phyloP scores from a whole-genome alignment of 2,329 filamentous ascomycete genomes.

The Verticillium zaregamsianum region DNA sequence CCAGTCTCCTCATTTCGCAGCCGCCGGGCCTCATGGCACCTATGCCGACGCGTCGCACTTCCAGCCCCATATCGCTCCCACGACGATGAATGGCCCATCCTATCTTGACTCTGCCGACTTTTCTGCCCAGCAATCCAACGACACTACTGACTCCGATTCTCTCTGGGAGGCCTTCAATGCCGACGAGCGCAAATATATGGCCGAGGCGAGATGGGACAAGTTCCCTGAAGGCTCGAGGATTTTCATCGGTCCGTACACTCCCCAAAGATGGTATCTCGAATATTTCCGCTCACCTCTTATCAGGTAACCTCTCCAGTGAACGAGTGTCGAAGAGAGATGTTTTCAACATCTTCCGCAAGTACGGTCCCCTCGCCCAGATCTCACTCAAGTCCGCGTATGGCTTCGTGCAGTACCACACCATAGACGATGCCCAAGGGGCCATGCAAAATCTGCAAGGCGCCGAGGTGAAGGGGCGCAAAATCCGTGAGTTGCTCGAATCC shows the following conservation, averaged over 20 bases:
- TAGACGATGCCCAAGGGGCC: slow-evolving; percentile 68
- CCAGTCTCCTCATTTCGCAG: slow-evolving; percentile 27
- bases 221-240: slow-evolving; percentile 74
- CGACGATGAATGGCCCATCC: slow-evolving; percentile 23
- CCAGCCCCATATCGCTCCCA: slow-evolving; percentile 18
- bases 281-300: slow-evolving; percentile 10
- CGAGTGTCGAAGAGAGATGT: slow-evolving; percentile 91
- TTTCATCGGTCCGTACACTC: slow-evolving; percentile 65
- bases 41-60: slow-evolving; percentile 26
- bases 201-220: slow-evolving; percentile 75
- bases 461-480: slow-evolving; percentile 82
- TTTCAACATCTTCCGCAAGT: slow-evolving; percentile 83
- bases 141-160: slow-evolving; percentile 15
- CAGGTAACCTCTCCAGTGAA: slow-evolving; percentile 88
- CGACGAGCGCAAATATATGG: slow-evolving; percentile 71
- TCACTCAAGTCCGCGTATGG: slow-evolving; percentile 96
- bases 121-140: background rate
- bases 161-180: slow-evolving; percentile 69
- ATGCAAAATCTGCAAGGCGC: slow-evolving; percentile 75
- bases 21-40: slow-evolving; percentile 25
- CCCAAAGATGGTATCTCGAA: slow-evolving; percentile 10
- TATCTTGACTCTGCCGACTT: background rate
- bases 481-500: slow-evolving; percentile 62
- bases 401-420: slow-evolving; percentile 88
- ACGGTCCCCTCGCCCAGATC: slow-evolving; percentile 86